A percentile compares a stretch with the other conserved stretches of the same genome.
These are phyloP conservation scores for Thinopyrum elongatum DNA, from an alignment of 176 grass and related monocot genomes.

Conservation along the genomic window DNA sequence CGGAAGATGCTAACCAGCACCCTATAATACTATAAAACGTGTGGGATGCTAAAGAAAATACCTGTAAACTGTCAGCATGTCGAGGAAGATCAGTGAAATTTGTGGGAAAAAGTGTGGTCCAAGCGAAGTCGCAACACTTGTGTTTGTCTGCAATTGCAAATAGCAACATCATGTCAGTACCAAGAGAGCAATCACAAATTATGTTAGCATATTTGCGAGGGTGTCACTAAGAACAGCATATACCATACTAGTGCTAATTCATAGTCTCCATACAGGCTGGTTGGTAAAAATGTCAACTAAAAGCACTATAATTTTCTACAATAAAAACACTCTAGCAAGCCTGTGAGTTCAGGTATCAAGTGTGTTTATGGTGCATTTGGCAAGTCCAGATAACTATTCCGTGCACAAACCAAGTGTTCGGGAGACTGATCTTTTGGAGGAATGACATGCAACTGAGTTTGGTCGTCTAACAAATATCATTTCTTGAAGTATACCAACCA, in stretches of 20 bases:
- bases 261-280: background rate
- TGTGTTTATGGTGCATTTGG: slow-evolving; percentile 7
- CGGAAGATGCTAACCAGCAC: background rate
- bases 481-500: background rate
- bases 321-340: background rate
- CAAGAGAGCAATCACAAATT: slow-evolving; percentile 14
- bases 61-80: slow-evolving; percentile 99
- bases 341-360: background rate
- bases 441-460: slow-evolving; percentile 11
- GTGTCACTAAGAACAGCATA: background rate
- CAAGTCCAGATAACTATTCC: background rate
- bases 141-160: slow-evolving; percentile 91
- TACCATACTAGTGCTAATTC: background rate
- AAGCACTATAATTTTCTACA: background rate
- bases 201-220: background rate
- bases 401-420: background rate
- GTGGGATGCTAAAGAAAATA: slow-evolving; percentile 29
- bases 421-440: background rate
- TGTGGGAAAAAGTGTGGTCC: slow-evolving; percentile 95
- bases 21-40: background rate
- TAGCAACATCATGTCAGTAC: slow-evolving; percentile 19
- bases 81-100: slow-evolving; percentile 92
- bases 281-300: background rate
- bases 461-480: background rate
- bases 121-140: slow-evolving; percentile 84